Conservation (phyloP, 2,329 filamentous ascomycete species). For the Davidsoniella australis region DNA sequence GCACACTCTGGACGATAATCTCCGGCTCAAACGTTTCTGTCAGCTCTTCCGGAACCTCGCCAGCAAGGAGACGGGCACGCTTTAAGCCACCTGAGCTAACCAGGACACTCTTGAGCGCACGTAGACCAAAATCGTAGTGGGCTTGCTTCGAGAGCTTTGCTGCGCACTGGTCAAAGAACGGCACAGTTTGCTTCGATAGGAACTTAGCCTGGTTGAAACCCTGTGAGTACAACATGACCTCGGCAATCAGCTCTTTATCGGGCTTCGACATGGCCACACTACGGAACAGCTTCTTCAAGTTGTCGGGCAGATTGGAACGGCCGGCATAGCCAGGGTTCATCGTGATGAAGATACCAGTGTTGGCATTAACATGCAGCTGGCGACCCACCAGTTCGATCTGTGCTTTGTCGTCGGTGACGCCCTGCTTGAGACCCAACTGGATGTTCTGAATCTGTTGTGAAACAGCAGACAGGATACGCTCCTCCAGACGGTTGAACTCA, state of each 20-base stretch:
- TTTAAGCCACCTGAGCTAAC: slow-evolving; percentile 96
- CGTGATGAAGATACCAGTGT: slow-evolving; percentile 98
- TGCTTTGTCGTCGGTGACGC: slow-evolving; percentile 60
- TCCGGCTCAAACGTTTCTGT: slow-evolving; percentile 56
- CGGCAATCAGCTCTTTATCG: slow-evolving; percentile 96
- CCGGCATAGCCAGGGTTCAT: slow-evolving; percentile 99
- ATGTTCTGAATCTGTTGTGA: slow-evolving; percentile 99
- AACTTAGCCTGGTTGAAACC: slow-evolving; percentile 94
- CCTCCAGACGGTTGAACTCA: slow-evolving; percentile 97
- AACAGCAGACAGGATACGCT: slow-evolving; percentile 91
- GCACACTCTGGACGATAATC: slow-evolving; percentile 95
- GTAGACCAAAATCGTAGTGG: slow-evolving; percentile 96
- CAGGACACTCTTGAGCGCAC: slow-evolving; percentile 94
- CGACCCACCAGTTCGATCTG: slow-evolving; percentile 92
- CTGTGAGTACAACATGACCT: slow-evolving; percentile 99
- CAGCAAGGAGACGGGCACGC: slow-evolving; percentile 51
- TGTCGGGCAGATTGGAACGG: slow-evolving; percentile 93
- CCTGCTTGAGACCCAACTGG: slow-evolving; percentile 81
- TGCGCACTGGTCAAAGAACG: slow-evolving; percentile 90
- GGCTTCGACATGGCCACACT: slow-evolving; percentile 99
- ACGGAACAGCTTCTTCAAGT: slow-evolving; percentile 97
- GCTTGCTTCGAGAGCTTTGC: slow-evolving; percentile 78
- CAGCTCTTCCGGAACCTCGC: slow-evolving; percentile 26
- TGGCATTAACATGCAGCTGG: slow-evolving; percentile 72
- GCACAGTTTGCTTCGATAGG: slow-evolving; percentile 87